These are phyloP conservation scores for Tetracladium marchalianum DNA, from an alignment of 495 filamentous ascomycete species.

Conservation along the genomic window DNA sequence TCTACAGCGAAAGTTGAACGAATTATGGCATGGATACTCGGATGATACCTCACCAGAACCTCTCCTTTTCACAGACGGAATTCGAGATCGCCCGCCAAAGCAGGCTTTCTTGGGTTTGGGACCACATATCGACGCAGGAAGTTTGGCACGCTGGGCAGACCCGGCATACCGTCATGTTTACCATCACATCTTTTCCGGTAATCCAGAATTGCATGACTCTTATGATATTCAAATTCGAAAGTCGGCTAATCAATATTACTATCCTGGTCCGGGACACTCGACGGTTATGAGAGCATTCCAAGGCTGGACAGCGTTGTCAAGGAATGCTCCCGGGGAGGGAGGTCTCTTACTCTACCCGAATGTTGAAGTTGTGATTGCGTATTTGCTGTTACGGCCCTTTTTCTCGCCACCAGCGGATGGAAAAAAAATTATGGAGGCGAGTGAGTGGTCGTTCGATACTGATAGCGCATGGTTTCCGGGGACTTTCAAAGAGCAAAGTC, in stretches of 20 bases:
- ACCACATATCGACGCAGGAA: constrained; percentile 15
- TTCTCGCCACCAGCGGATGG: constrained; percentile 6
- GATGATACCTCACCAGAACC: constrained; percentile 9
- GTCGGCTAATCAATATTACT: constrained; percentile 5
- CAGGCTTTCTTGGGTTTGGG: constrained; percentile 10
- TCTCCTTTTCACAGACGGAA: constrained; percentile 13
- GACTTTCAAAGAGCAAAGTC: constrained; percentile 6
- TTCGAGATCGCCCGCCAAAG: constrained; percentile 11
- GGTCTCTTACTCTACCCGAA: constrained; percentile 11
- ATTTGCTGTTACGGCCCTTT: constrained; percentile 14
- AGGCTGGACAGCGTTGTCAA: constrained; percentile 17
- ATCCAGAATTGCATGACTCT: constrained; percentile 7
- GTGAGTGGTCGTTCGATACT: constrained; percentile 12
- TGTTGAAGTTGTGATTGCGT: constrained; percentile 9
- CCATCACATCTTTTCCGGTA: constrained; percentile 10
- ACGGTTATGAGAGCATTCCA: constrained; percentile 15
- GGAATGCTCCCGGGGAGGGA: constrained; percentile 9
- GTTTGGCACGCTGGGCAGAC: constrained; percentile 14
- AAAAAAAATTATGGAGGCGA: constrained; percentile 10
- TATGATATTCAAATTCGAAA: constrained; percentile 8
- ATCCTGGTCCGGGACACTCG: constrained; percentile 9
- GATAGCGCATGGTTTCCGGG: constrained; percentile 13
- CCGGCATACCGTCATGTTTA: constrained; percentile 11
- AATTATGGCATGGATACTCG: constrained; percentile 7
- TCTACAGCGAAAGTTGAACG: constrained; percentile 9